Percentiles rank a stretch among this genome's conserved stretches.
Conservation (phyloP, 192 early-diverging fungal species). For the Piromyces sp. region DNA sequence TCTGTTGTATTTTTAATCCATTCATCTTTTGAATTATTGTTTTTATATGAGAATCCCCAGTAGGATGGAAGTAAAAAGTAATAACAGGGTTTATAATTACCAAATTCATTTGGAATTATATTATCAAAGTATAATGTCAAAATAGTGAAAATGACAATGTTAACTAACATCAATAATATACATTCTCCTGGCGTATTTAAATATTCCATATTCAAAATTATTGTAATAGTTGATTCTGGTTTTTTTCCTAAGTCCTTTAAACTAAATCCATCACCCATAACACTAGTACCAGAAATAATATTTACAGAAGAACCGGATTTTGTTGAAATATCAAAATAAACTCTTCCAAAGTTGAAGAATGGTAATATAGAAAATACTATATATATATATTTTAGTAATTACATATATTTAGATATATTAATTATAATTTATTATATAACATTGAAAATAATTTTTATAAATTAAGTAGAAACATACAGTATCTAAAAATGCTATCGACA, state of each 20-base stretch:
- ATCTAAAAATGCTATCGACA: not conserved
- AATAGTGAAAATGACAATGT: conserved; percentile 27
- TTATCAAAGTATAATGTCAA: conserved; percentile 57
- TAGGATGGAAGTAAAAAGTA: conserved; percentile 53
- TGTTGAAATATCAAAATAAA: conserved; percentile 52
- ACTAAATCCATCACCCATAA: not conserved
- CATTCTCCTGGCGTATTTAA: conserved; percentile 15
- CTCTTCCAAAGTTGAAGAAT: conserved; percentile 41
- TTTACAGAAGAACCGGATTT: conserved; percentile 10
- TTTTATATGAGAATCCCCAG: conserved; percentile 33
- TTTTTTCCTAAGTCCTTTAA: not conserved
- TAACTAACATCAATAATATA: conserved; percentile 26
- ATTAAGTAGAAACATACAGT: not conserved
- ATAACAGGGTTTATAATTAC: conserved; percentile 18
- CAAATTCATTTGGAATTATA: conserved; percentile 62
- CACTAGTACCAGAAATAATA: not conserved
- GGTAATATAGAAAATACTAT: conserved; percentile 7
- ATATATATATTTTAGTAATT: no score
- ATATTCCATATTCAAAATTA: conserved; percentile 16
- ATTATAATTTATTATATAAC: no score
- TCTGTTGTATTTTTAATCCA: conserved; percentile 20
- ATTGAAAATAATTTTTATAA: no score
- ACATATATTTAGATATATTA: no score
- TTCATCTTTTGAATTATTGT: conserved; percentile 8
- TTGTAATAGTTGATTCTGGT: not conserved